Percentiles rank a stretch among this genome's conserved stretches.
phyloP scores from a whole-genome alignment of 345 rosid genomes.

The Syzygium aromaticum region DNA sequence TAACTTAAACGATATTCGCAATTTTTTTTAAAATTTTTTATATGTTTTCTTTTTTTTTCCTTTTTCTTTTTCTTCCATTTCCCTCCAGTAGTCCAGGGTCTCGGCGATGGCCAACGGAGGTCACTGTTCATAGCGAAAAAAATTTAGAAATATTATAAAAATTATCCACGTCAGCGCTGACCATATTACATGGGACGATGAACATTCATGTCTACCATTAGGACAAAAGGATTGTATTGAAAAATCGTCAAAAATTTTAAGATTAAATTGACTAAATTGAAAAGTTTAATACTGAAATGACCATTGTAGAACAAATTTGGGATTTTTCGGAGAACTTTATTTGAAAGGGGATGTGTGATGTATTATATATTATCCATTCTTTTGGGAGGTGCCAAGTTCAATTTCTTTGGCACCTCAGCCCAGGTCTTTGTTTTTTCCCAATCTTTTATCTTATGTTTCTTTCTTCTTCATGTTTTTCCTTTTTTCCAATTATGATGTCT shows the following conservation, averaged over 20 bases:
- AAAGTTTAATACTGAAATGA: background rate
- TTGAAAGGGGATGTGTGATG: background rate
- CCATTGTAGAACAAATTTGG: background rate
- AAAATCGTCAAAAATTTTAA: background rate
- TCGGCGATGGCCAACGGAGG: background rate
- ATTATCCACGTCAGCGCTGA: background rate
- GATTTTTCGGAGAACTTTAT: background rate
- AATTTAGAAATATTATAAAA: too few species aligned
- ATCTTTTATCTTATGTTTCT: background rate
- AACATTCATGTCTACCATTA: background rate
- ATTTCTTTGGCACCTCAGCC: background rate
- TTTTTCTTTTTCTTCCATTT: background rate
- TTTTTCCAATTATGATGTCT: background rate
- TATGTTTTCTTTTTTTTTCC: background rate
- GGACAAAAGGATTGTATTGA: background rate
- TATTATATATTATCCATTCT: background rate
- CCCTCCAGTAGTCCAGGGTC: background rate
- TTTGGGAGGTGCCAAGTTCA: background rate
- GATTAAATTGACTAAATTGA: background rate
- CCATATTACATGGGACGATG: background rate
- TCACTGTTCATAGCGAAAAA: background rate
- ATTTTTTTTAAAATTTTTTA: background rate
- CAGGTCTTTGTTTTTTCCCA: background rate
- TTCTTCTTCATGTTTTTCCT: background rate
- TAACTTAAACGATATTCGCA: background rate